phyloP scores from a whole-genome alignment of 106 monocot genomes.

The Amphibolis antarctica region DNA sequence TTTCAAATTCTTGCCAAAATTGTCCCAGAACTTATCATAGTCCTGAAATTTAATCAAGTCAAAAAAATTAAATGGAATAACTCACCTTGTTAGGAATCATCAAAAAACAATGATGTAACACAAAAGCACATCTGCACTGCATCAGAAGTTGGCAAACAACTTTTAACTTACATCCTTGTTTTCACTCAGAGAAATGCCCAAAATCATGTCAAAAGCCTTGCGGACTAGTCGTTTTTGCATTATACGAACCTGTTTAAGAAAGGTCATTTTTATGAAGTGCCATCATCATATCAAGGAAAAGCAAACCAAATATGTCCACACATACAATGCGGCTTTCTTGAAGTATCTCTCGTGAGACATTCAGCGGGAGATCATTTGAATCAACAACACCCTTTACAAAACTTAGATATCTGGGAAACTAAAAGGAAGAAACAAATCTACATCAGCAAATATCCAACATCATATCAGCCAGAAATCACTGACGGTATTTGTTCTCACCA shows the following conservation, averaged over 20 bases:
- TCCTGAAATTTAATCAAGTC: slow-evolving; percentile 30
- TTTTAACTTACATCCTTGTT: slow-evolving; percentile 67
- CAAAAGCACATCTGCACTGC: too few species aligned
- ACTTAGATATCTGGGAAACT: slow-evolving; percentile 97
- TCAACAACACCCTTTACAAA: slow-evolving; percentile 99
- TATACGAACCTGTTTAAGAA: slow-evolving; percentile 66
- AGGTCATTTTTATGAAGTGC: neutral
- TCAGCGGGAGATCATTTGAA: slow-evolving; percentile 96
- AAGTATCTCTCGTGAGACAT: slow-evolving; percentile 98
- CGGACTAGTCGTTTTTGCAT: slow-evolving; percentile 92
- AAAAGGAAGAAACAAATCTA: neutral
- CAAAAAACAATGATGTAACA: neutral
- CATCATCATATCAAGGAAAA: neutral
- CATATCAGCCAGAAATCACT: neutral
- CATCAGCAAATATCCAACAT: neutral
- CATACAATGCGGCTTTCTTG: slow-evolving; percentile 99
- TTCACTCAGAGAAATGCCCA: slow-evolving; percentile 87
- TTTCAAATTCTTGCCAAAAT: slow-evolving; percentile 85
- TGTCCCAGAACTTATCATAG: slow-evolving; percentile 98
- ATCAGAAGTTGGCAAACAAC: neutral
- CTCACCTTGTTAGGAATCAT: neutral
- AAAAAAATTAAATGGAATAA: neutral
- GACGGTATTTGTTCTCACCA: slow-evolving; percentile 35
- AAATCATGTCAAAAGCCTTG: slow-evolving; percentile 97
- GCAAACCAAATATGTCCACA: neutral